A percentile compares a stretch with the other conserved stretches of the same genome.
Evolutionary conservation across 2,329 filamentous ascomycete species (phyloP).

Genomic region (Sporothrix inflata): DNA sequence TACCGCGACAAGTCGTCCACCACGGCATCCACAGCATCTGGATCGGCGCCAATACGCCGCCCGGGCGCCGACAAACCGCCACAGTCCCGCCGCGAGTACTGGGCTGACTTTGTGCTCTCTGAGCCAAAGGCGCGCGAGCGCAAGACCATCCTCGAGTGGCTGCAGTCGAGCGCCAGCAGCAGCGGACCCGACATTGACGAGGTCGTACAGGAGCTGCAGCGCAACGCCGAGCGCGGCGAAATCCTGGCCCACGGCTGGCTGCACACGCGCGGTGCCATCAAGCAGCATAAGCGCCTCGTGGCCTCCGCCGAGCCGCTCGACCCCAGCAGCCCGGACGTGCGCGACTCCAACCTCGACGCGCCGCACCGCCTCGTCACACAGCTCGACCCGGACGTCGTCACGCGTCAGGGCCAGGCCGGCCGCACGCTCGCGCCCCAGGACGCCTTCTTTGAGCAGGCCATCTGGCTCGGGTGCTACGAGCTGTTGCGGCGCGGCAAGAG

Average conservation of each 20-base stretch:
- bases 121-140: slow-evolving; percentile 78
- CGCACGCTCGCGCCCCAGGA: slow-evolving; percentile 79
- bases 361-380: slow-evolving; percentile 77
- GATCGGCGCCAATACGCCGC: slow-evolving; percentile 27
- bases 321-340: slow-evolving; percentile 60
- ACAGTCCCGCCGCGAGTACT: slow-evolving; percentile 48
- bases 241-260: slow-evolving; percentile 89
- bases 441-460: slow-evolving; percentile 83
- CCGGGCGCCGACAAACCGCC: slow-evolving; percentile 35
- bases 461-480: slow-evolving; percentile 94
- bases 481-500: slow-evolving; percentile 83
- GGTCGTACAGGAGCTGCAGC: slow-evolving; percentile 74
- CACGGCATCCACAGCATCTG: slow-evolving; percentile 21
- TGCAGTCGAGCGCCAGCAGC: slow-evolving; percentile 76
- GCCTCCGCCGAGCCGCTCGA: slow-evolving; percentile 68
- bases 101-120: slow-evolving; percentile 72
- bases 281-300: slow-evolving; percentile 81
- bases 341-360: slow-evolving; percentile 59
- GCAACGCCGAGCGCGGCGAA: slow-evolving; percentile 75
- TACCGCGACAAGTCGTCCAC: slow-evolving; percentile 53
- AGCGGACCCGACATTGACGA: slow-evolving; percentile 73
- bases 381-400: slow-evolving; percentile 87
- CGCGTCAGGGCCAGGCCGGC: slow-evolving; percentile 64
- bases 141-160: slow-evolving; percentile 79
- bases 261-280: slow-evolving; percentile 87